Percentiles rank a stretch among this genome's conserved stretches.
Evolutionary conservation across 2,329 filamentous ascomycete species (phyloP).

Genomic region (Talaromyces sp.): DNA sequence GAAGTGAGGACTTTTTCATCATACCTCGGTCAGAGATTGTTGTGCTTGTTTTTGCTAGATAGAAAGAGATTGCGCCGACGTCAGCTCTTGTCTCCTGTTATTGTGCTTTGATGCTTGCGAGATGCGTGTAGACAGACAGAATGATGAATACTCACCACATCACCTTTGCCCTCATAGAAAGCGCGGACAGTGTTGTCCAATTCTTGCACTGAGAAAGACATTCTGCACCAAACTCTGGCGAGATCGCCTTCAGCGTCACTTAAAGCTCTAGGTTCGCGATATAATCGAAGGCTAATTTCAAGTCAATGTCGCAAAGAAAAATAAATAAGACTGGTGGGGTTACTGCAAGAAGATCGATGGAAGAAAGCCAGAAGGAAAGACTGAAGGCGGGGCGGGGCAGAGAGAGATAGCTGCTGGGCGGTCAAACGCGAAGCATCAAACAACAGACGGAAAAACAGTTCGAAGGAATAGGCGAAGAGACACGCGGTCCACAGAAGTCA

Average conservation of each 20-base stretch:
- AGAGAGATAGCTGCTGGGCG: conserved; percentile 14
- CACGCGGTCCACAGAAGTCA: not conserved
- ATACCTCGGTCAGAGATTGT: conserved; percentile 84
- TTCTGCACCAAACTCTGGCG: conserved; percentile 37
- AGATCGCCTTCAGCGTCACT: conserved; percentile 25
- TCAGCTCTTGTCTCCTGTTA: not conserved
- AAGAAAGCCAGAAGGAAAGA: conserved; percentile 11
- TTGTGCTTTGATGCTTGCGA: not conserved
- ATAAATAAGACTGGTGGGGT: conserved; percentile 3
- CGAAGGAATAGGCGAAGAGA: not conserved
- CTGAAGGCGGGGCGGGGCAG: conserved; percentile 16
- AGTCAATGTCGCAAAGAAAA: conserved; percentile 3
- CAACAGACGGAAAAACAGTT: not conserved
- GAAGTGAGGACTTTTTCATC: conserved; percentile 22
- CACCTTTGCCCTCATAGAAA: conserved; percentile 96
- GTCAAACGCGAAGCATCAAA: conserved; percentile 13
- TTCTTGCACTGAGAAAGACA: conserved; percentile 77
- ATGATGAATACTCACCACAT: conserved; percentile 59
- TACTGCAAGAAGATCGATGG: conserved; percentile 9
- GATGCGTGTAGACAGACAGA: conserved; percentile 18
- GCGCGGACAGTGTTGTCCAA: conserved; percentile 92
- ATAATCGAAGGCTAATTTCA: conserved; percentile 7
- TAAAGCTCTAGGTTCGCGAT: conserved; percentile 18
- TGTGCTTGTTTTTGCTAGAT: conserved; percentile 90
- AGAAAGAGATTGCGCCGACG: not conserved